Base-by-base conservation (phyloP, 176 grass and related monocot species). In the Dactylis glomerata region DNA sequence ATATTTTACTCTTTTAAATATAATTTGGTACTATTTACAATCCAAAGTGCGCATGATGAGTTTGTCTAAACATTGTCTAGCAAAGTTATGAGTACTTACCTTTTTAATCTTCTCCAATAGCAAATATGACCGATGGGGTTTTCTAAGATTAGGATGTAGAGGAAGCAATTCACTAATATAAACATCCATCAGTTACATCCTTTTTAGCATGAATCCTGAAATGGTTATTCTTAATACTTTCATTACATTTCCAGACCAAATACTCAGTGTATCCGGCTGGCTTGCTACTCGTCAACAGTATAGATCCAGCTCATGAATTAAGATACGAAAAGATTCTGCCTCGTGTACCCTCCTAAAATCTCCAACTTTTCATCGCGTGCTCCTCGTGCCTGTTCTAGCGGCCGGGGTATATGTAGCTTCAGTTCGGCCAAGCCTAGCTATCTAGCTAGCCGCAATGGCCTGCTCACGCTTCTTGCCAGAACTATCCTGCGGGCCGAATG, bases 331-430 rank as follows among this genome's bases (percentile, higher is more conserved):
- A 55, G 1, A n/a, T 55, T 55, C 8, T 16, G 3, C 6, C 2
- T 55, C 55, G 40, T 3, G 42, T 45, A 45, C 42, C 10, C 42
- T 45, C 42, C 42, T 45, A 45, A 45, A 11, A 45, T 2, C 42
- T 45, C 42, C 38, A 41, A 36, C 34, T 36, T 28, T 77, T 31
- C 62, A 30, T n/a, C 73, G 68, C 24, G 83, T 85, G 83, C 49
- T 69, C 23, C 82, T 75, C 40, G n/a, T 75, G 70, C 68, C 28
- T 64, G 57, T 22, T 36, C 34, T 36, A 36, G 34, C n/a, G n/a
- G n/a, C n/a, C n/a, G n/a, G n/a, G 34, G 8, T 27, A 22, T 23
- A 24, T 0, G 34, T 50, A 19, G 54, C 8, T 63, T 67, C 22
- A 34, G 17, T 34, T 68, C 9, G n/a, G 80, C 34, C 24, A 73